phyloP scores from a whole-genome alignment of 2,329 filamentous ascomycete genomes.

The Ceratocystis lukuohia region DNA sequence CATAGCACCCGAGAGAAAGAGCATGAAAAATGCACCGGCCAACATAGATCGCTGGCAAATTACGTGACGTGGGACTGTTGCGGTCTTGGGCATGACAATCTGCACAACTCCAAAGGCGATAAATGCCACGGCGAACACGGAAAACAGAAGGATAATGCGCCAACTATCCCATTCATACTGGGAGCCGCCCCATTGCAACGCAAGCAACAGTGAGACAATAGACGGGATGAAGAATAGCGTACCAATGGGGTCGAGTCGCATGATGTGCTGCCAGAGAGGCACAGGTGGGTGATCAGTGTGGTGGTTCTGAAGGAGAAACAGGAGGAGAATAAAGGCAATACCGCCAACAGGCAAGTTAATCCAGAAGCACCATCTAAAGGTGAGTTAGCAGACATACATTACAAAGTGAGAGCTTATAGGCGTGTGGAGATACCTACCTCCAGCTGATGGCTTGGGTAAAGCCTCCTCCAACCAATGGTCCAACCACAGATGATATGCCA shows the following conservation, averaged over 20 bases:
- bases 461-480: slow-evolving; percentile 41
- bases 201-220: slow-evolving; percentile 46
- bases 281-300: slow-evolving; percentile 23
- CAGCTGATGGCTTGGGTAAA: slow-evolving; percentile 37
- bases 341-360: slow-evolving; percentile 45
- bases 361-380: slow-evolving; percentile 42
- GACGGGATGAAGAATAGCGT: slow-evolving; percentile 47
- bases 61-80: slow-evolving; percentile 42
- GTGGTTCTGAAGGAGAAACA: slow-evolving; percentile 35
- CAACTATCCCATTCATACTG: slow-evolving; percentile 39
- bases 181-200: slow-evolving; percentile 49
- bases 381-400: background rate
- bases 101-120: slow-evolving; percentile 39
- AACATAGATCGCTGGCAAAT: slow-evolving; percentile 43
- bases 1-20: slow-evolving; percentile 38
- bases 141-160: slow-evolving; percentile 41
- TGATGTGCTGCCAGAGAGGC: slow-evolving; percentile 32
- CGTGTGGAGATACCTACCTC: slow-evolving; percentile 27
- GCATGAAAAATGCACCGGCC: slow-evolving; percentile 33
- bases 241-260: slow-evolving; percentile 45
- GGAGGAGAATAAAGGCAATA: slow-evolving; percentile 36
- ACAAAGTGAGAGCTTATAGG: background rate
- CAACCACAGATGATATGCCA: slow-evolving; percentile 40
- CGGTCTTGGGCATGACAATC: slow-evolving; percentile 39
- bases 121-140: slow-evolving; percentile 35